Percentiles rank a stretch among this genome's conserved stretches.
Conservation (phyloP, 768 basidiomycete genomes). For the Rhodotorula diobovata region DNA sequence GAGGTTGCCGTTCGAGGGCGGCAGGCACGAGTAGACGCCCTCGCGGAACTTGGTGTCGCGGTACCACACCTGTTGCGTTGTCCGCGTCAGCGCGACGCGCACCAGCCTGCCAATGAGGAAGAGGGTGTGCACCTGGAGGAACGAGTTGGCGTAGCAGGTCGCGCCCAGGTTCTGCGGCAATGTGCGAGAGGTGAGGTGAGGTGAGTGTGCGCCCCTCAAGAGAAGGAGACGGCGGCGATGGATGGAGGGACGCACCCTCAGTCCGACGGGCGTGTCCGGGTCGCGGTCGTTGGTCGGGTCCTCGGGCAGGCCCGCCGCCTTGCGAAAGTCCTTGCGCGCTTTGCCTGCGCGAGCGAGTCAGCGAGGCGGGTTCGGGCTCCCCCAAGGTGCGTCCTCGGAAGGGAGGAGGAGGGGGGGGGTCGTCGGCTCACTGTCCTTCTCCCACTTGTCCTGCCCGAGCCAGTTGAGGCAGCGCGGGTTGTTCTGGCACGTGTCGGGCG, state of each 20-base stretch:
- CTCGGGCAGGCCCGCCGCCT: constrained; percentile 55
- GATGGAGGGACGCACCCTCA: constrained; percentile 56
- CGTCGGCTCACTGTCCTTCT: constrained; percentile 51
- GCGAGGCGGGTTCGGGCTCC: constrained; percentile 17
- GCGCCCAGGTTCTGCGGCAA: constrained; percentile 81
- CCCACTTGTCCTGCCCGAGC: constrained; percentile 77
- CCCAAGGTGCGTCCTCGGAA: no score
- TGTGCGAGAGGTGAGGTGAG: constrained; percentile 2
- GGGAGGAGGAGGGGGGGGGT: constrained; percentile 13
- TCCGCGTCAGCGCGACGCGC: not conserved
- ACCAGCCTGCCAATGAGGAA: not conserved
- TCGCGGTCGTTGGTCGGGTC: constrained; percentile 59
- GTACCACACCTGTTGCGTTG: constrained; percentile 96
- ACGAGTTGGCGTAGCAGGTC: constrained; percentile 95
- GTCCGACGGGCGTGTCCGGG: constrained; percentile 63
- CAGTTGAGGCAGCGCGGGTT: constrained; percentile 86
- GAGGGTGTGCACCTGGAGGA: constrained; percentile 62
- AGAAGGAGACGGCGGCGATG: no score
- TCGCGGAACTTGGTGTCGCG: constrained; percentile 73
- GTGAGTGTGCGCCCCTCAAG: no score
- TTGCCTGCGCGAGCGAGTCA: constrained; percentile 50
- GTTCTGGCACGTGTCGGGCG: constrained; percentile 55
- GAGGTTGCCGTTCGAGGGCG: constrained; percentile 55
- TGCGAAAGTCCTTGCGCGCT: constrained; percentile 56
- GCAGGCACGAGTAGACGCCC: constrained; percentile 74